Base-by-base conservation (phyloP, 805 yeast genomes). In the Ascoidea tarda region DNA sequence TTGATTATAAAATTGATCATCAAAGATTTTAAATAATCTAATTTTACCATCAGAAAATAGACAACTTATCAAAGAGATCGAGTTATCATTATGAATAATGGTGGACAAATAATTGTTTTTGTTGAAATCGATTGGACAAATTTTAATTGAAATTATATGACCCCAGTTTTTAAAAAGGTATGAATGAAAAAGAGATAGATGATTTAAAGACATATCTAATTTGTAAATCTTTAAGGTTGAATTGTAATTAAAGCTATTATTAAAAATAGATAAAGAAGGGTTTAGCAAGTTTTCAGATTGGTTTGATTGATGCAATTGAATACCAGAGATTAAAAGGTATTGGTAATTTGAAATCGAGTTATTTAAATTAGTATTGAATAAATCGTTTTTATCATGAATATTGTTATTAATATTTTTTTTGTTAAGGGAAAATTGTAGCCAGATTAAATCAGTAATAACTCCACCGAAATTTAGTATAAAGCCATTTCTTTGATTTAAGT, bases 21-120 rank as follows among this genome's bases (percentile, higher is more conserved):
- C 31, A 44, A 16, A 45, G 28, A 54, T 21, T 6, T 54, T 48
- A n/a, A 49, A 51, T 44, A 54, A 51, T 12, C 51, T 14, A 6
- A 54, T 4, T 32, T 21, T 47, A 8, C 57, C 57, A 48, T 54
- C 51, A 3, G 38, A 10, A 38, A 54, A 52, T 21, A 52, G n/a
- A 53, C 47, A n/a, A 49, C 50, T 6, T 49, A n/a, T 14, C 46
- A 28, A 6, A 46, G 49, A 31, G 46, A 33, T 16, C 49, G 47
- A 33, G 5, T 16, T 32, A 14, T 32, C 14, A 14, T 16, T 6
- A 21, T 21, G 28, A 21, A 21, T 21, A 21, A 21, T 21, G 3
- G 28, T 21, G 28, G 28, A 3, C 28, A 21, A 3, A 21, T 21
- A 21, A 6, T 32, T 31, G 5, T n/a, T 42, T n/a, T 38, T 16